Evolutionary conservation across 2,329 filamentous ascomycete genomes (phyloP), one percentile per base, ranked within the genome.

Genomic region (Aspergillus vadensis): DNA sequence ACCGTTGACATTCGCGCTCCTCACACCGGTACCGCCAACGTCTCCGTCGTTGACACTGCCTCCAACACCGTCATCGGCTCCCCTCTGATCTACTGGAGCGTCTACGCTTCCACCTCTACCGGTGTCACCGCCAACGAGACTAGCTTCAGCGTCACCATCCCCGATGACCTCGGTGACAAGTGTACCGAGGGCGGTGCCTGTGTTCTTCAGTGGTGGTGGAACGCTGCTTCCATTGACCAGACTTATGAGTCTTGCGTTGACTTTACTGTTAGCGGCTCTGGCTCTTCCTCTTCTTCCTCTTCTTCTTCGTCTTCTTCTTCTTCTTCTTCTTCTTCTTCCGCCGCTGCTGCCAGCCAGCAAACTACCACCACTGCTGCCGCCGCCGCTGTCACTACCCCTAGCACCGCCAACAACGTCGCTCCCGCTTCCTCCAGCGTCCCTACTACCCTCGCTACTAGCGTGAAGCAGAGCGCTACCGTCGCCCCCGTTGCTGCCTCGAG

Each of bases 21-120:
- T 4, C 81, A 83, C 71, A 74, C 70, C 54, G 81, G 81, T 61
- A 71, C 75, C 55, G 80, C 80, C 70, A 83, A 83, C 63, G 81
- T 83, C 57, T 80, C 77, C 44, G 73, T 83, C 55, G 80, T 83
- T 60, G 79, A 82, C 59, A 80, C 79, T 15, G 68, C 73, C 49
- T 75, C 71, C 62, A 80, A 80, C 66, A 60, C 69, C n/a, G 69
- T 79, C 63, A 67, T 80, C 51, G 73, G 76, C 19, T 36, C 59
- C 3, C 73, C 75, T 4, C 67, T 79, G 47, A 69, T 72, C 60
- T 69, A 59, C 27, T 75, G 72, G 72, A 55, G 62, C 21, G 65
- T 66, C 55, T 74, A 74, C 64, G 72, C 72, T n/a, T 73, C 70
- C 4, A 65, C 62, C n/a, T 62, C 66, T 23, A 71, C 69, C 9